Base-by-base conservation (phyloP, 2,329 filamentous ascomycete genomes). In the Trichoderma sp. region DNA sequence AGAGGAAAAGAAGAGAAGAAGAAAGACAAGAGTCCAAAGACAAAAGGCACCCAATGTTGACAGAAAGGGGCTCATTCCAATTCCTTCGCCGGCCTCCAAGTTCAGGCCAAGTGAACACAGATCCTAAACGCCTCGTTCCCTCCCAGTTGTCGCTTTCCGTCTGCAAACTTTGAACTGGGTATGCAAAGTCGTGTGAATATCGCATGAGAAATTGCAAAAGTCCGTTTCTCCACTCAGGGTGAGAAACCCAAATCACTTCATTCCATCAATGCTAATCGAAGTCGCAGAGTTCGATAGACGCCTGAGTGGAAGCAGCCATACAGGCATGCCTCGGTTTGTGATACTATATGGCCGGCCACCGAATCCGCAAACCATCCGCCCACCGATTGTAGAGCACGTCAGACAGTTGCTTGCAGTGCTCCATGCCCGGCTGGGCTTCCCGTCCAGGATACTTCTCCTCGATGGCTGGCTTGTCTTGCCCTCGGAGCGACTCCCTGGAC, bases 351-450 rank as follows among this genome's bases (percentile, higher is more conserved):
- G 78, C 79, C 3, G 83, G 83, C 90, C 90, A 93, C 64, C 90
- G 82, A 63, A 86, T 83, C 68, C 88, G 88, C 71, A 98, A 80
- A 1, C 92, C 93, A 66, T 96, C 91, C 3, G 89, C 88, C 95
- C 95, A 99, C 50, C 94, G 86, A 17, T 89, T 87, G 78, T 97
- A 98, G 21, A 99, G 84, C 21, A 96, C 91, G 75, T 97, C 93
- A 1, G 91, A 92, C 44, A 98, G 82, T 74, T 96, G 88, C 73
- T 92, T 92, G 69, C 90, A 91, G 77, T 97, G 94, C 77, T 97
- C 93, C 91, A 97, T 94, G 2, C 93, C 94, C 1, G 88, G 84
- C 54, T 78, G 78, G 2, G 83, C 73, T 60, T 83, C 79, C 45
- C 82, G 81, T 1, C 84, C 84, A 1, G 85, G 85, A 62, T 84